Percentiles rank a stretch among this genome's conserved stretches.
These are phyloP conservation scores for Volvariella surrecta DNA, from an alignment of 1,284 basidiomycete species.

Conservation along the genomic window DNA sequence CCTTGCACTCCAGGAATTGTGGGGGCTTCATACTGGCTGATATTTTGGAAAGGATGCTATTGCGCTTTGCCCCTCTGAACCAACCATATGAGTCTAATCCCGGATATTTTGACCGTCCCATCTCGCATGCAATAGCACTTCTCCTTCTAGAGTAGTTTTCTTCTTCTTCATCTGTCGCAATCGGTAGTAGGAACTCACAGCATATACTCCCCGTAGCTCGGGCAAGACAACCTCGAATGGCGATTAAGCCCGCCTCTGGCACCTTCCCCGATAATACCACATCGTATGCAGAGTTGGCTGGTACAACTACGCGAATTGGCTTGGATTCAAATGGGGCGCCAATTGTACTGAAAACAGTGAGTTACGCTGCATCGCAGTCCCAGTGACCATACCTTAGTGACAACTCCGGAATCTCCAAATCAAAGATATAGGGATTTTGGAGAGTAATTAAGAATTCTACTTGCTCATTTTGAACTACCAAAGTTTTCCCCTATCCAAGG, in stretches of 20 bases:
- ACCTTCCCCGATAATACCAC: slow-evolving; percentile 69
- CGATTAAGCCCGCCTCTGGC: slow-evolving; percentile 55
- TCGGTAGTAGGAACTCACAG: slow-evolving; percentile 70
- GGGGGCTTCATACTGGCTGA: slow-evolving; percentile 22
- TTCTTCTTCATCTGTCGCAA: slow-evolving; percentile 68
- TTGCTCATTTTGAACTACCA: slow-evolving; percentile 78
- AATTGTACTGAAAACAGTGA: slow-evolving; percentile 49
- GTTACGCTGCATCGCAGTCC: background rate
- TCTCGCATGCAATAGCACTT: slow-evolving; percentile 53
- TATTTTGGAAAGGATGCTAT: slow-evolving; percentile 23
- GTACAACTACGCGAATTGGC: slow-evolving; percentile 50
- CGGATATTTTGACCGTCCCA: slow-evolving; percentile 58
- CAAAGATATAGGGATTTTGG: slow-evolving; percentile 88
- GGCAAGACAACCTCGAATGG: slow-evolving; percentile 71
- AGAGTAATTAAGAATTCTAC: slow-evolving; percentile 79
- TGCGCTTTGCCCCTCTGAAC: slow-evolving; percentile 36
- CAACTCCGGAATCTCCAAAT: slow-evolving; percentile 78
- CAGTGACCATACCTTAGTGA: slow-evolving; percentile 59
- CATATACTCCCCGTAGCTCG: slow-evolving; percentile 68
- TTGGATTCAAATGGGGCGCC: slow-evolving; percentile 72
- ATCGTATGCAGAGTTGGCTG: slow-evolving; percentile 68
- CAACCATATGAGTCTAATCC: slow-evolving; percentile 63
- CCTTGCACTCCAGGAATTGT: slow-evolving; percentile 63
- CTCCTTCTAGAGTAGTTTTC: slow-evolving; percentile 48
- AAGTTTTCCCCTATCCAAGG: slow-evolving; percentile 38